Evolutionary conservation across 352 stramenopile genomes (phyloP), one percentile per base, ranked within the genome.

Genomic region (Elongisporangium anandrum): DNA sequence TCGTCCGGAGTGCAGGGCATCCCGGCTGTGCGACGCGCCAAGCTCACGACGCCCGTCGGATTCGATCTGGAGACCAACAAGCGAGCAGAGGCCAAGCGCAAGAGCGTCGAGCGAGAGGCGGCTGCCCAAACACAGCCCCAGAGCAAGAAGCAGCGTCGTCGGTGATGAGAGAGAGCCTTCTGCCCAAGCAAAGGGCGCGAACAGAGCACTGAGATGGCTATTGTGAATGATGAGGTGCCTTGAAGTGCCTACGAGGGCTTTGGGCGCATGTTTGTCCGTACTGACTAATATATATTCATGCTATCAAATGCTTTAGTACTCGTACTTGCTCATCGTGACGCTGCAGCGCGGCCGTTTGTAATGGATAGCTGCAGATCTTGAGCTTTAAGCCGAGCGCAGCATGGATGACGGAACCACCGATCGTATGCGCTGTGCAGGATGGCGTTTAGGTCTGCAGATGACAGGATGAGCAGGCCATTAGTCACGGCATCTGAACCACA

Each of bases 51-150:
- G 50, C 82, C 82, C 10, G 63, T 88, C 29, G 79, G 69, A 22
- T 92, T 92, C 51, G 68, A 79, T 22, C 78, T 92, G 59, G 74
- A 87, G 59, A 81, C 83, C 26, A 79, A 92, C 61, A 90, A 86
- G 61, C 77, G 80, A 16, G 76, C 69, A 10, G 69, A 54, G 6
- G 54, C 56, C 56, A 78, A 75, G 65, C 66, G 66, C 66, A 73
- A 70, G 66, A 56, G 48, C 48, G 29, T 41, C 29, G 9, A 41
- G 29, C 29, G 13, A 13, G 29, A 41, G 29, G 29, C 29, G 9
- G 29, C 29, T 41, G 29, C 29, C 13, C 29, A 34, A 34, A 7
- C 24, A 34, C 29, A 15, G 29, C 29, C 29, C 9, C 29, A 41
- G 9, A 13, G 29, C 29, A 41, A 41, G 29, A 41, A 41, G 29